Conservation (phyloP, 1,139 yeast species). For the Sugiyamaella japonica region DNA sequence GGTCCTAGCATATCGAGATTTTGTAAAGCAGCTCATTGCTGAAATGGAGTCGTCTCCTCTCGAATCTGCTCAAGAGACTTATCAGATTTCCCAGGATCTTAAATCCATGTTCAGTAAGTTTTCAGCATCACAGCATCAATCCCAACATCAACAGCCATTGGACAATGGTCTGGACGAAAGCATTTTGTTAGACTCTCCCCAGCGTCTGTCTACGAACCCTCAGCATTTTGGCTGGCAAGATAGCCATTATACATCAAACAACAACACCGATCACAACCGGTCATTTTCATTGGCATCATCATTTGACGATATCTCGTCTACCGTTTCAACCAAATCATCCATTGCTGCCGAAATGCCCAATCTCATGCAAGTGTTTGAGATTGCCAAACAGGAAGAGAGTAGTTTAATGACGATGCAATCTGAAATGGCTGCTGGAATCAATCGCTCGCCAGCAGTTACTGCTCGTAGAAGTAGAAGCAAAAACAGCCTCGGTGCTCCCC, state of each 20-base stretch:
- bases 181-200: slow-evolving; percentile 6
- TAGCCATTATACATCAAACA: slow-evolving; percentile 6
- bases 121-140: slow-evolving; percentile 22
- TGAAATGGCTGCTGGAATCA: background rate
- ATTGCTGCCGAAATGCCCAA: slow-evolving; percentile 35
- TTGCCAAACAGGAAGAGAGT: slow-evolving; percentile 28
- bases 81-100: slow-evolving; percentile 40
- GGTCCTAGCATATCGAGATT: slow-evolving; percentile 36
- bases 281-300: slow-evolving; percentile 25
- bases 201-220: slow-evolving; percentile 9
- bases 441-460: background rate
- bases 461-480: slow-evolving; percentile 12
- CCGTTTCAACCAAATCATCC: slow-evolving; percentile 26
- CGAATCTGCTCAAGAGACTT: slow-evolving; percentile 40
- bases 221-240: slow-evolving; percentile 16
- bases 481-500: background rate
- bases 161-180: slow-evolving; percentile 10
- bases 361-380: slow-evolving; percentile 35
- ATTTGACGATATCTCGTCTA: slow-evolving; percentile 18
- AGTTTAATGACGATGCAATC: slow-evolving; percentile 1
- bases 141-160: slow-evolving; percentile 9
- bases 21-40: slow-evolving; percentile 37
- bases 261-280: slow-evolving; percentile 4
- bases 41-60: slow-evolving; percentile 39
- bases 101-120: slow-evolving; percentile 39